phyloP scores from a whole-genome alignment of 495 filamentous ascomycete species.

The Podospora bellae-mahoneyi region DNA sequence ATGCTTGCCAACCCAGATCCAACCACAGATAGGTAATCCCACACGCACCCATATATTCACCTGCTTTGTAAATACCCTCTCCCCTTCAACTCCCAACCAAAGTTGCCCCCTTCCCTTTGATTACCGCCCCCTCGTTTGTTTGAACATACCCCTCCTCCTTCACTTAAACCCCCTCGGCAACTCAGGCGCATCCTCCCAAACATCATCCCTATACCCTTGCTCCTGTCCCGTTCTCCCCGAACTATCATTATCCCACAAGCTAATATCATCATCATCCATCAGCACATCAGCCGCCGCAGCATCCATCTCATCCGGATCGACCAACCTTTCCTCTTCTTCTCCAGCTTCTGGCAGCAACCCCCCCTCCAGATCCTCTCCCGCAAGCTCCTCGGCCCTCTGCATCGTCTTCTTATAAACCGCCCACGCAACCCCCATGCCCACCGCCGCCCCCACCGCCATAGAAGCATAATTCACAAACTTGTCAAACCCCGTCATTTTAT shows the following conservation, averaged over 20 bases:
- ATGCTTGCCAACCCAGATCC: not conserved
- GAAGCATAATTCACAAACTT: slow-evolving; percentile 75
- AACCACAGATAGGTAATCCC: not conserved
- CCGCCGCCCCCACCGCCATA: slow-evolving; percentile 63
- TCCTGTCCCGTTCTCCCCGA: slow-evolving; percentile 30
- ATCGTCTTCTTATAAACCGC: slow-evolving; percentile 86
- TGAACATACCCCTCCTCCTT: not conserved
- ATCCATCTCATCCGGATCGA: slow-evolving; percentile 39
- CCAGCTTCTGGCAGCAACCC: slow-evolving; percentile 18
- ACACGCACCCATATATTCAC: not conserved
- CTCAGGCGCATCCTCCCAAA: not conserved
- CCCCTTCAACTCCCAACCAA: not conserved
- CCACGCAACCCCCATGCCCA: slow-evolving; percentile 74
- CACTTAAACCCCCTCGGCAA: slow-evolving; percentile 7
- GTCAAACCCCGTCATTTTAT: slow-evolving; percentile 62
- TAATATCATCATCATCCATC: slow-evolving; percentile 60
- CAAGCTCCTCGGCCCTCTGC: slow-evolving; percentile 76
- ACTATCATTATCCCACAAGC: slow-evolving; percentile 50
- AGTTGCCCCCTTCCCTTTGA: not conserved
- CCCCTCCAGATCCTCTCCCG: slow-evolving; percentile 47
- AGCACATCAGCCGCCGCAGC: slow-evolving; percentile 27
- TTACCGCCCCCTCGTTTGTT: not conserved
- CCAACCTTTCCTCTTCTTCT: slow-evolving; percentile 25
- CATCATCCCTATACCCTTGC: slow-evolving; percentile 19
- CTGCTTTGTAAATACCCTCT: not conserved